Percentiles rank a stretch among this genome's conserved stretches.
phyloP scores from a whole-genome alignment of 1,139 yeast species.

The Candida dubliniensis region DNA sequence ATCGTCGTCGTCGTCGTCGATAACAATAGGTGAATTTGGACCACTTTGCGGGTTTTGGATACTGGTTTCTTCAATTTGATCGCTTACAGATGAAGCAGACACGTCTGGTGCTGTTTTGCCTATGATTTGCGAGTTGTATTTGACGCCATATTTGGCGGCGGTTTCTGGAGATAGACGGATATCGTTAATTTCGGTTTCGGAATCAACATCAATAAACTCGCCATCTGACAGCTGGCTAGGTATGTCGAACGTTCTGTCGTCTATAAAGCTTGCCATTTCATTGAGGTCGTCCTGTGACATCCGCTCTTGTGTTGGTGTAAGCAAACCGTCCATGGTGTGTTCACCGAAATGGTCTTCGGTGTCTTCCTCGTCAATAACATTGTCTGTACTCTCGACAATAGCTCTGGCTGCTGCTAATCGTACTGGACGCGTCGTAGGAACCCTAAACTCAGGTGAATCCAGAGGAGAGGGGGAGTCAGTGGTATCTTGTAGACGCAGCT shows the following conservation, averaged over 20 bases:
- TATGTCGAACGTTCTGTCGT: conserved; percentile 11
- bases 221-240: conserved; percentile 15
- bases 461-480: conserved; percentile 1
- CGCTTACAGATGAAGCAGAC: conserved; percentile 10
- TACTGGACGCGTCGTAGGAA: conserved; percentile 6
- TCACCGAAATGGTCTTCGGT: conserved; percentile 46
- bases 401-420: conserved; percentile 11
- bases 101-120: background rate
- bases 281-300: conserved; percentile 22
- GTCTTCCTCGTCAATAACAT: conserved; percentile 18
- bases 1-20: conserved; percentile 1
- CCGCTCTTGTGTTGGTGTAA: conserved; percentile 39
- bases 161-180: conserved; percentile 20
- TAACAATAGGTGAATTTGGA: background rate
- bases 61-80: conserved; percentile 7
- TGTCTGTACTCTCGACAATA: conserved; percentile 14
- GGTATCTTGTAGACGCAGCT: background rate
- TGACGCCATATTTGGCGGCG: conserved; percentile 28
- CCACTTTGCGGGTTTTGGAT: background rate
- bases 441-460: conserved; percentile 6
- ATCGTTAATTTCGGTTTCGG: conserved; percentile 10
- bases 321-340: conserved; percentile 38
- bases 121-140: conserved; percentile 15
- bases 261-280: conserved; percentile 40
- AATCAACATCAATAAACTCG: conserved; percentile 18